Evolutionary conservation across 306 rosid genomes (phyloP).

Genomic region (Fragaria iinumae): DNA sequence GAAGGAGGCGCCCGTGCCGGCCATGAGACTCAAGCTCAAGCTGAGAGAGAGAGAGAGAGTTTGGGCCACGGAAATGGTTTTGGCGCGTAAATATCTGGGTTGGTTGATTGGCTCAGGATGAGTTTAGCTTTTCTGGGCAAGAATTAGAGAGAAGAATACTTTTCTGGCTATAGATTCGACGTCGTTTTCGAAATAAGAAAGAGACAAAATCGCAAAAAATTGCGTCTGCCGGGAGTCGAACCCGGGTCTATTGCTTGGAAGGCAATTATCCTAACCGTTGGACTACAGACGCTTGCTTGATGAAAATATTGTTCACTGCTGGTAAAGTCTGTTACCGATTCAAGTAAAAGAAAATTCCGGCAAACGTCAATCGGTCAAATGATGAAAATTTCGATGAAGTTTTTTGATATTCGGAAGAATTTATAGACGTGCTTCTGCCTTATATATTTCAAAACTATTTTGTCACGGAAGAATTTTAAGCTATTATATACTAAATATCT

Average conservation of each 20-base stretch:
- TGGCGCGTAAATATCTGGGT: slow-evolving; percentile 34
- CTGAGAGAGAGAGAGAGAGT: slow-evolving; percentile 1
- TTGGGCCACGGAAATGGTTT: slow-evolving; percentile 35
- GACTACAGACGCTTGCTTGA: slow-evolving; percentile 47
- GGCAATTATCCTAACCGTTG: slow-evolving; percentile 69
- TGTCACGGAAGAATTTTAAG: no score
- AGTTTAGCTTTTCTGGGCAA: background rate
- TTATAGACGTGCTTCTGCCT: no score
- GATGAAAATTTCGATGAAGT: no score
- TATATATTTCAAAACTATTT: no score
- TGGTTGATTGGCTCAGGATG: slow-evolving; percentile 20
- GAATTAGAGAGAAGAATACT: background rate
- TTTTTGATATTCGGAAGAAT: no score
- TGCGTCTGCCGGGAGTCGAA: slow-evolving; percentile 63
- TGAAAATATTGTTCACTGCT: no score
- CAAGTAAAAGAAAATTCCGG: no score
- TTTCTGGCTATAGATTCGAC: background rate
- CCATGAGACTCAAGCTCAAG: slow-evolving; percentile 44
- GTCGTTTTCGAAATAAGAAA: background rate
- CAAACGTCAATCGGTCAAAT: no score
- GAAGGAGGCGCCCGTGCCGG: slow-evolving; percentile 56
- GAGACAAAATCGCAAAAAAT: no score
- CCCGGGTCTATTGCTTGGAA: slow-evolving; percentile 69
- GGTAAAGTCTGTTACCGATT: no score
- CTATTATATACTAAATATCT: no score